Evolutionary conservation across 192 early-diverging fungal genomes (phyloP), one percentile per base, ranked within the genome.

Genomic region (Entomortierella lignicola): DNA sequence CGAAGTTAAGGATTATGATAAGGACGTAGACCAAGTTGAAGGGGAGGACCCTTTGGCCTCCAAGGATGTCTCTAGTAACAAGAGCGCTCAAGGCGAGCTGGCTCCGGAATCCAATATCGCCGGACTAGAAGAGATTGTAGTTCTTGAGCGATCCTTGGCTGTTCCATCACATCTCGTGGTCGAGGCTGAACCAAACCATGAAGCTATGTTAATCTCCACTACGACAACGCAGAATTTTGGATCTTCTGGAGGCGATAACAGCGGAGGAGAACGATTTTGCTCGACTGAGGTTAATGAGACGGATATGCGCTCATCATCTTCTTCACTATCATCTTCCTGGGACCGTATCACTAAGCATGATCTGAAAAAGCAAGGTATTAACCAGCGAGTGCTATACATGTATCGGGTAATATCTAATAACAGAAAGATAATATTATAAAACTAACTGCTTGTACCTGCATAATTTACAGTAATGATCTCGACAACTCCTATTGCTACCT

Each of bases 261-360:
- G 15, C 44, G 10, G 47, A 34, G 69, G 41, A 47, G 1, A 18
- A 2, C 27, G 58, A 1, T 27, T 50, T 39, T 31, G 15, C 47
- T 41, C 43, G 0, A 50, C 44, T 20, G 13, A 12, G 13, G 20
- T 27, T 53, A 23, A 12, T 11, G 31, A 39, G 8, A 30, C 32
- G 6, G 13, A 20, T 12, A 26, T 41, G 13, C 21, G 20, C 12
- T 77, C 72, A 4, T 34, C 52, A 18, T 60, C 65, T 2, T 77
- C 72, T 8, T 77, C 72, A 8, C 34, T 77, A 32, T 77, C 72
- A 26, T 77, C 72, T 7, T 68, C 72, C 12, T 77, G 72, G 72
- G 72, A 77, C 2, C 64, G 44, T 17, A 63, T 77, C 54, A 77
- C 59, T 43, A 67, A 52, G 42, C 59, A 44, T 7, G 72, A 77